Evolutionary conservation across 768 basidiomycete species (phyloP).

Genomic region (Phallus indusiatus): DNA sequence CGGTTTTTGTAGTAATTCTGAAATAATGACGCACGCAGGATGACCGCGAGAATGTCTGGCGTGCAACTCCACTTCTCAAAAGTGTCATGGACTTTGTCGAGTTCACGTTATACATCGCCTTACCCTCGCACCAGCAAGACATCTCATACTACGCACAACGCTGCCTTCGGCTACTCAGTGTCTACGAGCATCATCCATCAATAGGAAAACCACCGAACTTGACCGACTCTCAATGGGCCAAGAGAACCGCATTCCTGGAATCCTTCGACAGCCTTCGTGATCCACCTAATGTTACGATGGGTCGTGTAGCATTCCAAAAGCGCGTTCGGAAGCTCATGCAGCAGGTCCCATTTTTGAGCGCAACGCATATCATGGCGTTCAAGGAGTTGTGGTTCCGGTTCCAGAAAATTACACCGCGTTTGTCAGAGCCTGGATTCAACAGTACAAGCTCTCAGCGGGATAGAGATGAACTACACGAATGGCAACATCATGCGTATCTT

Average conservation of each 20-base stretch:
- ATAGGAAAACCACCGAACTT: neutral
- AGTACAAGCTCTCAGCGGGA: neutral
- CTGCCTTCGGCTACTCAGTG: neutral
- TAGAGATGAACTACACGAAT: slow-evolving; percentile 29
- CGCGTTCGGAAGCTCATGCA: neutral
- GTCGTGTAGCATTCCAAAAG: slow-evolving; percentile 2
- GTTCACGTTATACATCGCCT: neutral
- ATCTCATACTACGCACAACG: neutral
- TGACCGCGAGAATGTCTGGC: slow-evolving; percentile 6
- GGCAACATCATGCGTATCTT: slow-evolving; percentile 78
- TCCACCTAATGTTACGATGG: neutral
- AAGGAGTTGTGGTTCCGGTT: neutral
- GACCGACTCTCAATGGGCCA: neutral
- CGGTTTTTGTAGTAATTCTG: too few species aligned
- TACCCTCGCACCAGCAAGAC: neutral
- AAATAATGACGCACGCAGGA: neutral
- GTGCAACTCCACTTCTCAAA: neutral
- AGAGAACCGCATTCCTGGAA: neutral
- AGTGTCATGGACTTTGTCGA: neutral
- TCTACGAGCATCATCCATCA: neutral
- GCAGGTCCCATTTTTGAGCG: neutral
- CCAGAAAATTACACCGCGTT: neutral
- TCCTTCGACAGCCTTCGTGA: neutral
- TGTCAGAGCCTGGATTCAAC: neutral
- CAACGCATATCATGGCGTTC: neutral